phyloP scores from a whole-genome alignment of 441 rosid genomes.

The Populus hybrid region DNA sequence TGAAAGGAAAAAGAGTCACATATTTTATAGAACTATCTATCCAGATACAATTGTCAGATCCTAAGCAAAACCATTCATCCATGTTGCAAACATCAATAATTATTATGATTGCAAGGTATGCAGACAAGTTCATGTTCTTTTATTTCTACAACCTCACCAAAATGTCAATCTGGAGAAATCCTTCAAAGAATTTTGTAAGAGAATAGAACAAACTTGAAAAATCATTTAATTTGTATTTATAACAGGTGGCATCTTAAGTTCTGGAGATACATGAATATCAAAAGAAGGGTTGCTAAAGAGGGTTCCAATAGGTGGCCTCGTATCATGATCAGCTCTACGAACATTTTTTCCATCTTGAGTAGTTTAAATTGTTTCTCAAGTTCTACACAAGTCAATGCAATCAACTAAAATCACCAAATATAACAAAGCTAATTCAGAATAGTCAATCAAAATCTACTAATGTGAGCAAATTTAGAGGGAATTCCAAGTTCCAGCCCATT shows the following conservation, averaged over 20 bases:
- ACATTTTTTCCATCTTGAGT: not conserved
- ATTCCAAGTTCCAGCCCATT: not conserved
- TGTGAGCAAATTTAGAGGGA: not conserved
- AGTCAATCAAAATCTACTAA: not conserved
- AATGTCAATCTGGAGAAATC: constrained; percentile 12
- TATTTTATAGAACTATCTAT: not conserved
- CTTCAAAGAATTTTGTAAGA: constrained; percentile 10
- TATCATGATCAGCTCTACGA: not conserved
- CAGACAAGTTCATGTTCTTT: not conserved
- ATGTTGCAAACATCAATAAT: not conserved
- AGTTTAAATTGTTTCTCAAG: not conserved
- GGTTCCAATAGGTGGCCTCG: not conserved
- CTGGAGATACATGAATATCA: not conserved
- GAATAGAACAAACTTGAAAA: constrained; percentile 13
- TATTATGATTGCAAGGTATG: not conserved
- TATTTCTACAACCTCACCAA: not conserved
- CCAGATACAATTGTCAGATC: not conserved
- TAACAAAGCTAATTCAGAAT: not conserved
- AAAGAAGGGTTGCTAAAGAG: not conserved
- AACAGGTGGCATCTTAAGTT: not conserved
- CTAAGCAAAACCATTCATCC: not conserved
- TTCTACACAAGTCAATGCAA: not conserved
- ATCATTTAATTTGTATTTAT: not conserved
- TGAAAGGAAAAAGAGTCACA: not conserved
- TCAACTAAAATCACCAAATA: not conserved